A percentile compares a stretch with the other conserved stretches of the same genome.
Conservation (phyloP, 352 stramenopile species). For the Saprolegnia diclina region DNA sequence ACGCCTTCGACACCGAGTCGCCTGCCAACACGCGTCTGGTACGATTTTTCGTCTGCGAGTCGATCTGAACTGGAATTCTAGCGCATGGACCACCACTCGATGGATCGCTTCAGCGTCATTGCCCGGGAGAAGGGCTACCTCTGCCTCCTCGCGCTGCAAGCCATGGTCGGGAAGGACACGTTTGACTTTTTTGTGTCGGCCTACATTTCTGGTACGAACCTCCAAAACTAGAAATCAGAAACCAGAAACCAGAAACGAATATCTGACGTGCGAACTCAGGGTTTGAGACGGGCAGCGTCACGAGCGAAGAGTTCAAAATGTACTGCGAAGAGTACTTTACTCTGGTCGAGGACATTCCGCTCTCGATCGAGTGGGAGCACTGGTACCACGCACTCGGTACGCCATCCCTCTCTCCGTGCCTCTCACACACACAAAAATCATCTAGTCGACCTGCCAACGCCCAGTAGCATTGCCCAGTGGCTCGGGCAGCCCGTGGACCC, state of each 20-base stretch:
- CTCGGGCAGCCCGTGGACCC: neutral
- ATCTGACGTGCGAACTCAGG: neutral
- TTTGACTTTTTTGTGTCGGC: slow-evolving; percentile 23
- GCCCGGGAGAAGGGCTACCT: slow-evolving; percentile 21
- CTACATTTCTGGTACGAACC: slow-evolving; percentile 15
- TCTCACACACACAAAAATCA: neutral
- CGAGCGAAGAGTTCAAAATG: slow-evolving; percentile 6
- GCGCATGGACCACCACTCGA: slow-evolving; percentile 15
- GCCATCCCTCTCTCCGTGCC: neutral
- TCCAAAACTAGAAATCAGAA: too few species aligned
- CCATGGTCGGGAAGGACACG: neutral
- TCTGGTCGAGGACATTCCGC: slow-evolving; percentile 16
- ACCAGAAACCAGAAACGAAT: too few species aligned
- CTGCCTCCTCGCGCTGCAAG: slow-evolving; percentile 10
- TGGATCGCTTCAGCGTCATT: neutral
- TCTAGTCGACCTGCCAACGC: neutral
- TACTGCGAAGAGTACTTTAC: slow-evolving; percentile 22
- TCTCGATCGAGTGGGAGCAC: slow-evolving; percentile 3
- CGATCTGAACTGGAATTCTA: neutral
- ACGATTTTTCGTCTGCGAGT: neutral
- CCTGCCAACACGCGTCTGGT: slow-evolving; percentile 1
- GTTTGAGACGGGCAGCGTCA: slow-evolving; percentile 17
- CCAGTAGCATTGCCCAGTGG: neutral
- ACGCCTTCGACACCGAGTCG: neutral
- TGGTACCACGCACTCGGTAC: slow-evolving; percentile 10